phyloP scores from a whole-genome alignment of 164 flowering plant species.

The Dillenia turbinata region DNA sequence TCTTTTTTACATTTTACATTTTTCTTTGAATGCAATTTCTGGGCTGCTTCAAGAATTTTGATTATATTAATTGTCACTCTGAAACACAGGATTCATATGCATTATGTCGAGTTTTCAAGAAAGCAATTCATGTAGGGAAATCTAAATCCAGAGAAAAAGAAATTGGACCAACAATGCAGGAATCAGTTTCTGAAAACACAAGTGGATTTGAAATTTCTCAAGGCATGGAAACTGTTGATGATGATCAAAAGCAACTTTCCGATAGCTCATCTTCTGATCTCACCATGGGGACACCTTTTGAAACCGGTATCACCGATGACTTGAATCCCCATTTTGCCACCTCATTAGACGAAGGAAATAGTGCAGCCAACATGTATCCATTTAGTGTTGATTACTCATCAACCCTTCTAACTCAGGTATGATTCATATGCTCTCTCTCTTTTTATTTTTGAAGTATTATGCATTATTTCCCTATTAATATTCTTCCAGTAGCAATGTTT shows the following conservation, averaged over 20 bases:
- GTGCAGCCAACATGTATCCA: conserved; percentile 26
- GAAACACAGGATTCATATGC: conserved; percentile 54
- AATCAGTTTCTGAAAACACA: conserved; percentile 2
- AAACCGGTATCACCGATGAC: conserved; percentile 20
- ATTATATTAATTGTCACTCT: not conserved
- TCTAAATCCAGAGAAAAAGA: conserved; percentile 24
- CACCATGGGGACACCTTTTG: conserved; percentile 45
- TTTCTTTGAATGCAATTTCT: conserved; percentile 1
- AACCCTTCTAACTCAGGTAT: conserved; percentile 24
- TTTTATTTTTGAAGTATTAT: not conserved
- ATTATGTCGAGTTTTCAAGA: conserved; percentile 65
- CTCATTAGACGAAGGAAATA: conserved; percentile 43
- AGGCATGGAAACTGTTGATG: conserved; percentile 14
- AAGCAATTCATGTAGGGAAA: conserved; percentile 20
- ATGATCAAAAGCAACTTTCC: conserved; percentile 16
- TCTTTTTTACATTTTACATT: not conserved
- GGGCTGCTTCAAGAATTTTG: not conserved
- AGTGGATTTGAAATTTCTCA: conserved; percentile 7
- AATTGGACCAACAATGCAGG: conserved; percentile 9
- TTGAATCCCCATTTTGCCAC: conserved; percentile 24
- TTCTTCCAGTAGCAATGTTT: no score
- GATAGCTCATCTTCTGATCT: conserved; percentile 54
- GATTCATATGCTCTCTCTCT: not conserved
- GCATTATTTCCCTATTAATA: no score
- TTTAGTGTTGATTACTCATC: conserved; percentile 24